Evolutionary conservation across 2,329 filamentous ascomycete genomes (phyloP), one percentile per base, ranked within the genome.

Genomic region (Aspergillus sp.): DNA sequence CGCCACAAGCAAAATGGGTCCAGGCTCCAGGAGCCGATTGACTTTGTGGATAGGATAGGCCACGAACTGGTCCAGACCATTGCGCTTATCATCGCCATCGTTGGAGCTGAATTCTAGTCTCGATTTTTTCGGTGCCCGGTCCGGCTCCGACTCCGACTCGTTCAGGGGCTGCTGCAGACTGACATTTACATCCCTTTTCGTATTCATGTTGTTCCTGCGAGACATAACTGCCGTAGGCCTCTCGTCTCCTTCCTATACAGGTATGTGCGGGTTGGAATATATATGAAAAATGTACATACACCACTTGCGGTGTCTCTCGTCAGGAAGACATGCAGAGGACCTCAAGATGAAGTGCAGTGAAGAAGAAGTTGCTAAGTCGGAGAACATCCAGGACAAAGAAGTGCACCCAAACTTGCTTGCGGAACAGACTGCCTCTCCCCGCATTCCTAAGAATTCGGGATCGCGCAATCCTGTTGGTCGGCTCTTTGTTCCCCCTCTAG

Each of bases 31-130:
- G 21, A 55, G 38, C 9, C 53, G 53, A 47, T 55, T 55, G 39
- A 55, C 53, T 19, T 55, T 45, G 30, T 55, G 53, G 39, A 32
- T 55, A n/a, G 53, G 53, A 47, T 55, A 55, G 23, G 53, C n/a
- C 21, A 30, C n/a, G 39, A 55, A 55, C 30, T 45, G 53, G 53
- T 45, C 30, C 28, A 30, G 53, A 32, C 36, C 53, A 21, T 25
- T 7, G 23, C 28, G 13, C 38, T 45, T 23, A 17, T 32, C 52
- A 39, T 28, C 15, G n/a, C 23, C 13, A 15, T 17, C n/a, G 47
- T 28, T 17, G 25, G 47, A 17, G 23, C 47, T 8, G 47, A 50
- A 15, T n/a, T 28, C 25, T 8, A 28, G 9, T 32, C 15, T 50
- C 12, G 25, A 50, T 15, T 30, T 28, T n/a, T 50, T 50, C 23